Conservation (phyloP, 148 eudicot genomes). For the Rhododendron kiyosumense region DNA sequence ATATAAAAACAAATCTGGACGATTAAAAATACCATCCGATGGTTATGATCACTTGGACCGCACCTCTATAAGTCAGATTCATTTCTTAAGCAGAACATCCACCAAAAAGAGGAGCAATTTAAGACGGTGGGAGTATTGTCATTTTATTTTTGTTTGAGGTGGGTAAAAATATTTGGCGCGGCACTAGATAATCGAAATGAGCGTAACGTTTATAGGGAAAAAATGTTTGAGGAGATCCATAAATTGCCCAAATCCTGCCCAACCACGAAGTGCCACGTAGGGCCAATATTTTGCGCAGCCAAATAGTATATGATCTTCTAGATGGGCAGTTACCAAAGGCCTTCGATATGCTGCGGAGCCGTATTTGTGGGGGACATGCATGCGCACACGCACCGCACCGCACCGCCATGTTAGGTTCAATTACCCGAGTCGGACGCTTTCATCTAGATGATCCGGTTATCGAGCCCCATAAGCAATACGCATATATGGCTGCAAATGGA, state of each 20-base stretch:
- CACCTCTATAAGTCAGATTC: no score
- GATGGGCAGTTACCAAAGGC: background rate
- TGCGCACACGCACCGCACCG: conserved; percentile 16
- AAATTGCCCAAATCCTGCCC: background rate
- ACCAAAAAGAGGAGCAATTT: no score
- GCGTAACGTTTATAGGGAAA: background rate
- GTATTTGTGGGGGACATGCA: conserved; percentile 28
- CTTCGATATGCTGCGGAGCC: conserved; percentile 16
- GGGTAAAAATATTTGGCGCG: background rate
- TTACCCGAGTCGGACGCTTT: background rate
- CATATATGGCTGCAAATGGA: background rate
- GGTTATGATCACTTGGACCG: no score
- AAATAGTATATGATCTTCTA: background rate
- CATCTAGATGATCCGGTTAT: conserved; percentile 1
- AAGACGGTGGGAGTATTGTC: no score
- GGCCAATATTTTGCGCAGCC: background rate
- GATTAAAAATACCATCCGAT: no score
- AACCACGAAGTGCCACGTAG: conserved; percentile 5
- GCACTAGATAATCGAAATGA: background rate
- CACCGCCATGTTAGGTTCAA: background rate
- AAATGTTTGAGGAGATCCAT: background rate
- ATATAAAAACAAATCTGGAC: no score
- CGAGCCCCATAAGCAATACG: background rate
- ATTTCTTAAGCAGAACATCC: no score
- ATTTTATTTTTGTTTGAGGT: background rate